Evolutionary conservation across 129 eudicot species (phyloP).

Genomic region (Pulicaria dysenterica): DNA sequence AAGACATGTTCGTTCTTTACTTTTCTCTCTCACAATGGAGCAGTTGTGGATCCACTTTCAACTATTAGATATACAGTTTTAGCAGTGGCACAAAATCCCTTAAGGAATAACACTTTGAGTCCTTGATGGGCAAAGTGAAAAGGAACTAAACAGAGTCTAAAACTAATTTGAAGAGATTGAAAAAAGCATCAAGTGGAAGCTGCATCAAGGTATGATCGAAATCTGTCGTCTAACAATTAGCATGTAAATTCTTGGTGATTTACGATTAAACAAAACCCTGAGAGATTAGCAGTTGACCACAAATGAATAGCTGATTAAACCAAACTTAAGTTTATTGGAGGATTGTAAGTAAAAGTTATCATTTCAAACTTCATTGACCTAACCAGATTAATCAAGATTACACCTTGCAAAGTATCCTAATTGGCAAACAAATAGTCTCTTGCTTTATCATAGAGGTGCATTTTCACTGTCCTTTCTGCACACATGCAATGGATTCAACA

Average conservation of each 20-base stretch:
- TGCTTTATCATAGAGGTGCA: background rate
- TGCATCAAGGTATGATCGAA: background rate
- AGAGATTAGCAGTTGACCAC: slow-evolving; percentile 1
- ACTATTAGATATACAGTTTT: slow-evolving; percentile 8
- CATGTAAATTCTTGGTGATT: background rate
- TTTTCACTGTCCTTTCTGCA: background rate
- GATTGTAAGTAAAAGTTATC: slow-evolving; percentile 1
- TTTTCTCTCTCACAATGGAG: background rate
- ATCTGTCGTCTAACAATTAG: background rate
- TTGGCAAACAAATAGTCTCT: background rate
- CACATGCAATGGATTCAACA: slow-evolving; percentile 27
- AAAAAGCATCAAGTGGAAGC: slow-evolving; percentile 1
- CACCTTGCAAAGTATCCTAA: slow-evolving; percentile 4
- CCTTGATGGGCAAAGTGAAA: slow-evolving; percentile 6
- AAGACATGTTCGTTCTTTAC: background rate
- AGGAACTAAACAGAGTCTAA: background rate
- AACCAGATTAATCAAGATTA: slow-evolving; percentile 14
- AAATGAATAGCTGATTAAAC: slow-evolving; percentile 8
- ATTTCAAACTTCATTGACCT: slow-evolving; percentile 5
- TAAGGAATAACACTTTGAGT: slow-evolving; percentile 1
- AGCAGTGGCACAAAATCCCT: background rate
- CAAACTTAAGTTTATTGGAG: background rate
- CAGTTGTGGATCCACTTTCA: slow-evolving; percentile 1
- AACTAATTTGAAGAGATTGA: background rate
- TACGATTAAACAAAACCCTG: slow-evolving; percentile 5